Evolutionary conservation across 305 asterid genomes (phyloP).

Genomic region (Fraxinus latifolia): DNA sequence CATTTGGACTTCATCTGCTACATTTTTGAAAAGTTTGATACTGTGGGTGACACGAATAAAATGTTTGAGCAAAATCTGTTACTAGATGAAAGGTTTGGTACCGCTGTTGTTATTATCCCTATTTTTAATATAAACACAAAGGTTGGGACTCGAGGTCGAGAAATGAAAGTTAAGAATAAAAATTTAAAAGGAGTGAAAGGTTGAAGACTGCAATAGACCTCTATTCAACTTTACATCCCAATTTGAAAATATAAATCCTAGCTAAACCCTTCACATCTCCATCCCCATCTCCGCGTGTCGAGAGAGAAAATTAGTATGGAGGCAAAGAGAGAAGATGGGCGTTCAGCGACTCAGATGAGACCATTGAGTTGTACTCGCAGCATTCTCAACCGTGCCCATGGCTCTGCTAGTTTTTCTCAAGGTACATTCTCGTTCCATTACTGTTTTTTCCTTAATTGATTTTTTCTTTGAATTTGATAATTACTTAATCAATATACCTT

Average conservation of each 20-base stretch:
- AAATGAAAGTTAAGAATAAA: too few species aligned
- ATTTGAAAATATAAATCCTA: slow-evolving; percentile 26
- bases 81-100: too few species aligned
- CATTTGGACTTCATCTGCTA: too few species aligned
- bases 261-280: background rate
- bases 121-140: too few species aligned
- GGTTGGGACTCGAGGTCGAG: too few species aligned
- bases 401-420: slow-evolving; percentile 89
- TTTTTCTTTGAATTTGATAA: background rate
- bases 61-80: too few species aligned
- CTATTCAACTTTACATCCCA: too few species aligned
- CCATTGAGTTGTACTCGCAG: slow-evolving; percentile 65
- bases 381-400: slow-evolving; percentile 84
- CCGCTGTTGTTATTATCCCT: too few species aligned
- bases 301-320: slow-evolving; percentile 36
- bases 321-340: slow-evolving; percentile 69
- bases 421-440: slow-evolving; percentile 35
- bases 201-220: too few species aligned
- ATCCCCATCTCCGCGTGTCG: background rate
- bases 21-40: too few species aligned
- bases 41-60: too few species aligned
- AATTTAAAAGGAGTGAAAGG: too few species aligned
- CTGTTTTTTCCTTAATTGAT: background rate
- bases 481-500: background rate
- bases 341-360: slow-evolving; percentile 70